Conservation (phyloP, 768 basidiomycete genomes). For the Cystofilobasidium bisporidii region DNA sequence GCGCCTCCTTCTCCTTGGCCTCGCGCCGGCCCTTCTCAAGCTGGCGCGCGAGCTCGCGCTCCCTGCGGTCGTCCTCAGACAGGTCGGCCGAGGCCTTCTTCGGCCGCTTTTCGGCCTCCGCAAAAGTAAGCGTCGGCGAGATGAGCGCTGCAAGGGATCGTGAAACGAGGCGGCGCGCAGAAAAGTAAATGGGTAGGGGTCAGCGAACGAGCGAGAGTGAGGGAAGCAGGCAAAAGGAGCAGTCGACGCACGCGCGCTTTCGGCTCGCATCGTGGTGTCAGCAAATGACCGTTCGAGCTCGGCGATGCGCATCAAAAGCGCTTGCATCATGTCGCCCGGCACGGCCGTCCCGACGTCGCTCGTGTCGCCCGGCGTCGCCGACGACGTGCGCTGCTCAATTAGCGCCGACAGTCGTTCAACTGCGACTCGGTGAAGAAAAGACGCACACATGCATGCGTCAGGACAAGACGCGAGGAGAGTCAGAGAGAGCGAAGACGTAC, state of each 20-base stretch:
- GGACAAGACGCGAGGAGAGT: too few relatives aligned
- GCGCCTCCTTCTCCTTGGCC: slow-evolving; percentile 7
- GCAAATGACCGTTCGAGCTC: not conserved
- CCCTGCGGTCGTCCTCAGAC: not conserved
- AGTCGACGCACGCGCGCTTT: not conserved
- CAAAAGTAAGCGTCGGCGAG: too few relatives aligned
- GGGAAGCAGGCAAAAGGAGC: not conserved
- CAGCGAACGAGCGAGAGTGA: not conserved
- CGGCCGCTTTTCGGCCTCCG: not conserved
- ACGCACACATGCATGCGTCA: too few relatives aligned
- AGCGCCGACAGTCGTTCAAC: not conserved
- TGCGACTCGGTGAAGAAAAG: too few relatives aligned
- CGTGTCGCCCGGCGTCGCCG: not conserved
- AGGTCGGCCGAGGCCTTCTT: not conserved
- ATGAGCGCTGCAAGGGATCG: not conserved
- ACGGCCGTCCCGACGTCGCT: not conserved
- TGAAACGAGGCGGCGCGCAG: not conserved
- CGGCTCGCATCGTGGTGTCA: not conserved
- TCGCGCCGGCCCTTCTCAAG: not conserved
- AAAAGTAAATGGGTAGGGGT: not conserved
- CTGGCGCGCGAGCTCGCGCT: not conserved
- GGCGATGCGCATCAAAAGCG: not conserved
- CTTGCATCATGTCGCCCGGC: not conserved
- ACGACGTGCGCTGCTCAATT: not conserved
- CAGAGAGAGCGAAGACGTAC: not conserved